Conservation (phyloP, 495 filamentous ascomycete species). For the Neurospora tetraspora region DNA sequence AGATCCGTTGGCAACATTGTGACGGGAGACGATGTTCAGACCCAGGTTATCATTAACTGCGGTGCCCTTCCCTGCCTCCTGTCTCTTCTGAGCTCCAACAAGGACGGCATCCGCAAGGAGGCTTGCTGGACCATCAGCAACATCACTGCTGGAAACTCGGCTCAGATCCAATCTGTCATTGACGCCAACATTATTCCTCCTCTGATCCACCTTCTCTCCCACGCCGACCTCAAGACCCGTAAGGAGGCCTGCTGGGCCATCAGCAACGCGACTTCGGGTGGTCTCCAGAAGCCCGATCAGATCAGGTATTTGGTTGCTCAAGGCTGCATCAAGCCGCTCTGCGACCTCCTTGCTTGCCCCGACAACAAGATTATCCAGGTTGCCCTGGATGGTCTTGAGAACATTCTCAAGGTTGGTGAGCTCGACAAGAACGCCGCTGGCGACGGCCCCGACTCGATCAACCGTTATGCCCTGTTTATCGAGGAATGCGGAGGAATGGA, state of each 20-base stretch:
- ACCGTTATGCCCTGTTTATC: slow-evolving; percentile 95
- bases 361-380: slow-evolving; percentile 99
- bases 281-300: slow-evolving; percentile 96
- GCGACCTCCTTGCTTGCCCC: slow-evolving; percentile 90
- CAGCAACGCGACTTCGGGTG: slow-evolving; percentile 95
- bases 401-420: slow-evolving; percentile 98
- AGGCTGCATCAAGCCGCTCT: slow-evolving; percentile 95
- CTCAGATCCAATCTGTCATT: slow-evolving; percentile 93
- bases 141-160: slow-evolving; percentile 95
- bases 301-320: slow-evolving; percentile 88
- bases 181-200: slow-evolving; percentile 96
- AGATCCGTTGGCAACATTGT: slow-evolving; percentile 98
- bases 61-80: slow-evolving; percentile 85
- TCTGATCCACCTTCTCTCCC: slow-evolving; percentile 86
- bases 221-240: slow-evolving; percentile 97
- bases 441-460: slow-evolving; percentile 68
- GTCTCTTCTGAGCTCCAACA: slow-evolving; percentile 86
- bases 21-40: slow-evolving; percentile 97
- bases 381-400: slow-evolving; percentile 95
- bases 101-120: slow-evolving; percentile 99
- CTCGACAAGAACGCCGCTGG: slow-evolving; percentile 87
- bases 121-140: slow-evolving; percentile 99
- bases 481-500: slow-evolving; percentile 99
- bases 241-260: slow-evolving; percentile 99
- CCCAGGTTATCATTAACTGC: slow-evolving; percentile 98